phyloP scores from a whole-genome alignment of 78 protist species.

The Dictyostelium citrinum region DNA sequence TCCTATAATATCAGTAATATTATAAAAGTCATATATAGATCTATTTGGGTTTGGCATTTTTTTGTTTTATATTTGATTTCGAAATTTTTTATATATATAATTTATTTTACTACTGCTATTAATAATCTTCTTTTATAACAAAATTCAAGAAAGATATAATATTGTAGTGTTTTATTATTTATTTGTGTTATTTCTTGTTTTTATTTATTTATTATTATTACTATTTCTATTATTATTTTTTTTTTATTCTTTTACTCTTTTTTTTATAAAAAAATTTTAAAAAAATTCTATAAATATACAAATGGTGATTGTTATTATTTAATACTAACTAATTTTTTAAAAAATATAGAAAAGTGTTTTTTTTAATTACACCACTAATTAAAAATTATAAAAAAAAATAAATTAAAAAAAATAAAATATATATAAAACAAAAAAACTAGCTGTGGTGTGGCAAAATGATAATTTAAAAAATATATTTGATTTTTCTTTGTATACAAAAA shows the following conservation, averaged over 20 bases:
- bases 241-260: not conserved
- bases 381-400: not conserved
- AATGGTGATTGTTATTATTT: not conserved
- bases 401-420: not conserved
- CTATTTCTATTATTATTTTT: not conserved
- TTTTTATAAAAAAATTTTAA: not conserved
- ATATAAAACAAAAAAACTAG: not conserved
- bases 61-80: not conserved
- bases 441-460: not conserved
- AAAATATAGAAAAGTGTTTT: not conserved
- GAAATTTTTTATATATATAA: too few relatives aligned
- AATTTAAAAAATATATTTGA: not conserved
- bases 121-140: not conserved
- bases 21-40: slow-evolving; percentile 52
- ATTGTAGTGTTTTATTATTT: not conserved
- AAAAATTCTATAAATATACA: not conserved
- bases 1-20: slow-evolving; percentile 71
- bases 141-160: not conserved
- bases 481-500: not conserved
- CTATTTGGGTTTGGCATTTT: slow-evolving; percentile 2
- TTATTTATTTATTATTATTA: not conserved
- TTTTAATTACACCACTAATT: not conserved
- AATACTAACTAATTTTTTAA: not conserved
- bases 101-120: not conserved
- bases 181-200: not conserved